Conservation (phyloP, 495 filamentous ascomycete species). For the Podospora bellae-mahoneyi region DNA sequence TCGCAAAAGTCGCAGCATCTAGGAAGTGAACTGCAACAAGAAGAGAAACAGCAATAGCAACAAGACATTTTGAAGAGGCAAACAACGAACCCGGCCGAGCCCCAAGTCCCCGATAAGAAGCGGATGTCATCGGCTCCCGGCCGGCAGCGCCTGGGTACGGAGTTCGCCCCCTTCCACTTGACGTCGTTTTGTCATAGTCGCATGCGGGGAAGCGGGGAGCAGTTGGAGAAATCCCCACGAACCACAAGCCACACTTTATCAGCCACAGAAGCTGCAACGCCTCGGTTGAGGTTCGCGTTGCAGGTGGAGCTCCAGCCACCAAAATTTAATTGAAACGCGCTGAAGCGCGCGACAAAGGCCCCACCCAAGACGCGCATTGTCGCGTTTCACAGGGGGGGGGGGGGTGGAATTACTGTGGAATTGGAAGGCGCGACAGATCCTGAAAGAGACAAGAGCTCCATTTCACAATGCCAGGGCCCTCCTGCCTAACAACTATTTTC, state of each 20-base stretch:
- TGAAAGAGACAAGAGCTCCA: slow-evolving; percentile 10
- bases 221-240: not conserved
- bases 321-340: slow-evolving; percentile 31
- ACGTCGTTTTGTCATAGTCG: not conserved
- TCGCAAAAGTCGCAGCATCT: not conserved
- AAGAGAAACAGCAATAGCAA: not conserved
- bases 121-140: slow-evolving; percentile 13
- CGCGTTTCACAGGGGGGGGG: slow-evolving; percentile 23
- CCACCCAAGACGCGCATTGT: slow-evolving; percentile 21
- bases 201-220: slow-evolving; percentile 11
- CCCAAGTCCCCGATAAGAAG: not conserved
- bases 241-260: not conserved
- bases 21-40: not conserved
- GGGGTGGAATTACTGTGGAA: not conserved
- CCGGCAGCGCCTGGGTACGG: slow-evolving; percentile 24
- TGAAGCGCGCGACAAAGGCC: slow-evolving; percentile 15
- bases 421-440: not conserved
- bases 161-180: slow-evolving; percentile 43
- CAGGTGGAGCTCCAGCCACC: slow-evolving; percentile 1
- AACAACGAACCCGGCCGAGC: not conserved
- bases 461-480: slow-evolving; percentile 6
- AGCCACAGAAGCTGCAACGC: slow-evolving; percentile 4
- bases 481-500: not conserved
- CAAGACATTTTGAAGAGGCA: not conserved
- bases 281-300: not conserved